Conservation (phyloP, 1,284 basidiomycete genomes). For the Papiliotrema nemorosa region DNA sequence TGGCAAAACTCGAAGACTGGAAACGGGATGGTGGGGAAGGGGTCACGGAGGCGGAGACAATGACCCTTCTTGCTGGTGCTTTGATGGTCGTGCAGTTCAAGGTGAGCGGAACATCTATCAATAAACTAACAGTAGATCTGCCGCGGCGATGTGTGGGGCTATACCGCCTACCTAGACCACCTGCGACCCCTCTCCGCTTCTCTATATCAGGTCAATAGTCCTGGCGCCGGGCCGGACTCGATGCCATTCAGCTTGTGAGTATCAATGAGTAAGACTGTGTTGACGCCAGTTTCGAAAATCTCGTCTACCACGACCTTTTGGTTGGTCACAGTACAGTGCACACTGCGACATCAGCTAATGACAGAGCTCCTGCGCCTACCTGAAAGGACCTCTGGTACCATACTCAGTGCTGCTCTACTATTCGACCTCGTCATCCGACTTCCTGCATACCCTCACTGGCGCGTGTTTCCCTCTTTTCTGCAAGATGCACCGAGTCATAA, state of each 20-base stretch:
- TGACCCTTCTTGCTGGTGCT: constrained; percentile 32
- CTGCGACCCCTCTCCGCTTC: constrained; percentile 10
- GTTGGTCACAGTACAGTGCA: constrained; percentile 10
- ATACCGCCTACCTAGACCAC: constrained; percentile 15
- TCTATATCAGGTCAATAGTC: constrained; percentile 2
- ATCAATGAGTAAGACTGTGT: neutral
- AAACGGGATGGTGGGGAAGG: neutral
- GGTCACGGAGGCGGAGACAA: constrained; percentile 15
- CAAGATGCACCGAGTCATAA: neutral
- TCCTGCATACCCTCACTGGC: neutral
- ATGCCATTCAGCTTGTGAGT: neutral
- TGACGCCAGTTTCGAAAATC: constrained; percentile 28
- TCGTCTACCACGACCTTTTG: constrained; percentile 33
- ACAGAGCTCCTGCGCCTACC: constrained; percentile 23
- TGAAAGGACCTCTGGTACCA: constrained; percentile 19
- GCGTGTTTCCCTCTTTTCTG: neutral
- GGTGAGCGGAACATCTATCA: constrained; percentile 12
- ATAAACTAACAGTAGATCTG: constrained; percentile 22
- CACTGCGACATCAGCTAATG: too few species aligned
- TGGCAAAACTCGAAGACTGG: constrained; percentile 2
- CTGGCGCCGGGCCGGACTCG: neutral
- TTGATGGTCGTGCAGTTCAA: constrained; percentile 39
- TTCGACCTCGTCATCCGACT: neutral
- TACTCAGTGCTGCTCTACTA: constrained; percentile 10
- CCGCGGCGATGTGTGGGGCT: constrained; percentile 37